Percentiles rank a stretch among this genome's conserved stretches.
Conservation (phyloP, 148 eudicot genomes). For the Bassia scoparia region DNA sequence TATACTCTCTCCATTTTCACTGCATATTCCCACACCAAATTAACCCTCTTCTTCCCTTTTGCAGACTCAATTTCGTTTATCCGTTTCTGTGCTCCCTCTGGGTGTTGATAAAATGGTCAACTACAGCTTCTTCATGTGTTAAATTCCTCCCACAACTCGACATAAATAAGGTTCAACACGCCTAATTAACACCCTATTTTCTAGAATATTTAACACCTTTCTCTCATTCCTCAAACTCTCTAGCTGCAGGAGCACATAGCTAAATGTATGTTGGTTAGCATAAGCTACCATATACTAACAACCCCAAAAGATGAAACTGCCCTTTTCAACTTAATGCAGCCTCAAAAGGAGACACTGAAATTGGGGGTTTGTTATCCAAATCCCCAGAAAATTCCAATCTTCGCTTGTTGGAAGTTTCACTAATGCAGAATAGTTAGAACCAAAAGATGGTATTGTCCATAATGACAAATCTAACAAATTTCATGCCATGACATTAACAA, state of each 20-base stretch:
- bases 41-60: constrained; percentile 59
- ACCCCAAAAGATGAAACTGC: constrained; percentile 60
- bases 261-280: constrained; percentile 63
- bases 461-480: constrained; percentile 26
- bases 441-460: constrained; percentile 17
- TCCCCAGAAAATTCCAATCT: constrained; percentile 87
- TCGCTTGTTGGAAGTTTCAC: constrained; percentile 26
- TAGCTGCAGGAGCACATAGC: constrained; percentile 46
- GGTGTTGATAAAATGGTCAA: constrained; percentile 74
- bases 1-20: constrained; percentile 75
- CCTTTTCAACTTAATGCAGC: constrained; percentile 53
- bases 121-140: constrained; percentile 58
- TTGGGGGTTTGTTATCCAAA: constrained; percentile 81
- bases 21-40: constrained; percentile 56
- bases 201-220: constrained; percentile 43
- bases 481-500: constrained; percentile 5
- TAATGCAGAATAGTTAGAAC: constrained; percentile 17
- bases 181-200: constrained; percentile 51
- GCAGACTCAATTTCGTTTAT: constrained; percentile 65
- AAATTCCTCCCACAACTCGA: constrained; percentile 83
- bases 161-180: constrained; percentile 48
- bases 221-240: constrained; percentile 51
- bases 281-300: constrained; percentile 63
- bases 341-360: constrained; percentile 52
- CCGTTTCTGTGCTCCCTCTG: constrained; percentile 68